A percentile compares a stretch with the other conserved stretches of the same genome.
These are phyloP conservation scores for Peronospora tabacina DNA, from an alignment of 352 stramenopile species.

Conservation along the genomic window DNA sequence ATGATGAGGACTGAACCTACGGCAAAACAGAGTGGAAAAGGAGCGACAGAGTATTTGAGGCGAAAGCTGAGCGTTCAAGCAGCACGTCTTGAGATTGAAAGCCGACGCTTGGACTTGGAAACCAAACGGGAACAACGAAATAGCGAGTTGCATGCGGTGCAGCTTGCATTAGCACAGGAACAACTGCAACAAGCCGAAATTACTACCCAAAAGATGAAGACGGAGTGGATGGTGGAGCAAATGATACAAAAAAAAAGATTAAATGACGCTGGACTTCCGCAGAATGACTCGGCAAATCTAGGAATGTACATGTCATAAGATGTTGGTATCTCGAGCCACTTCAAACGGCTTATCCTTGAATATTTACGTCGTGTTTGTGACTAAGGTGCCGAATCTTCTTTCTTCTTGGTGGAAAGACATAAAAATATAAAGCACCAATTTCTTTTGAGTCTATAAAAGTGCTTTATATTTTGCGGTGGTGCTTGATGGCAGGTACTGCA, in stretches of 20 bases:
- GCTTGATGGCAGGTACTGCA: slow-evolving; percentile 32
- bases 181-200: slow-evolving; percentile 47
- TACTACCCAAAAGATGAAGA: slow-evolving; percentile 41
- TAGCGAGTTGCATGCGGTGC: slow-evolving; percentile 36
- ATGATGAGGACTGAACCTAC: background rate
- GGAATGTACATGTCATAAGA: slow-evolving; percentile 26
- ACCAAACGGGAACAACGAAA: slow-evolving; percentile 33
- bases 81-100: slow-evolving; percentile 38
- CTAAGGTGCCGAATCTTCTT: slow-evolving; percentile 9
- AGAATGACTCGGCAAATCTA: slow-evolving; percentile 27
- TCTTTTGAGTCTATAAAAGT: background rate
- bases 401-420: slow-evolving; percentile 9
- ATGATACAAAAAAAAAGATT: slow-evolving; percentile 47
- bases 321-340: slow-evolving; percentile 15
- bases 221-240: slow-evolving; percentile 47
- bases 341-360: slow-evolving; percentile 7
- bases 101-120: slow-evolving; percentile 38
- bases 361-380: slow-evolving; percentile 1
- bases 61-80: slow-evolving; percentile 36
- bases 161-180: slow-evolving; percentile 41
- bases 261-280: slow-evolving; percentile 35
- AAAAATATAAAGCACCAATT: background rate
- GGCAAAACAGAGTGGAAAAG: slow-evolving; percentile 2
- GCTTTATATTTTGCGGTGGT: slow-evolving; percentile 27
- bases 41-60: slow-evolving; percentile 31